A percentile compares a stretch with the other conserved stretches of the same genome.
Evolutionary conservation across 2,329 filamentous ascomycete genomes (phyloP).

Genomic region (Xylariales sp.): DNA sequence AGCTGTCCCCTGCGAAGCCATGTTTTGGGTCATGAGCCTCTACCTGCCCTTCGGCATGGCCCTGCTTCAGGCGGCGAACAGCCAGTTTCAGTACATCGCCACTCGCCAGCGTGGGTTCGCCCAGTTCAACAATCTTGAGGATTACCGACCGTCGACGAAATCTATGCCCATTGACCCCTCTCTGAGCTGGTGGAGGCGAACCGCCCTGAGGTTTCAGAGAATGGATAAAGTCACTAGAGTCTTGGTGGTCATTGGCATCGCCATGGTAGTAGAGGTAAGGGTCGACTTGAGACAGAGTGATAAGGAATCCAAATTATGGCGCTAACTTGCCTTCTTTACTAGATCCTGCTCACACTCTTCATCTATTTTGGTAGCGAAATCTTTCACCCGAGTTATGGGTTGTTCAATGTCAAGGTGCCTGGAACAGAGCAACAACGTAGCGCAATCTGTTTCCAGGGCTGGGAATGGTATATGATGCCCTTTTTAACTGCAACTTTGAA

Average conservation of each 20-base stretch:
- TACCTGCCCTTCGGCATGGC: constrained; percentile 62
- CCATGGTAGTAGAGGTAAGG: constrained; percentile 52
- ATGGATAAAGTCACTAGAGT: constrained; percentile 45
- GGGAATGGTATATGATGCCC: constrained; percentile 54
- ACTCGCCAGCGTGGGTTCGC: constrained; percentile 45
- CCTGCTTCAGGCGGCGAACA: constrained; percentile 61
- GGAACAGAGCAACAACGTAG: constrained; percentile 46
- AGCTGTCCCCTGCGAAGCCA: constrained; percentile 43
- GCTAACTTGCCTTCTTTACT: constrained; percentile 10
- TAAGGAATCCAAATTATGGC: not conserved
- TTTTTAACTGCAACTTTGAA: too few species aligned
- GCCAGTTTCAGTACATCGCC: constrained; percentile 55
- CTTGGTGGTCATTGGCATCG: constrained; percentile 44
- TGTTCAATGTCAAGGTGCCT: constrained; percentile 56
- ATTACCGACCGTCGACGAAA: constrained; percentile 11
- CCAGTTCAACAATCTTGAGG: constrained; percentile 15
- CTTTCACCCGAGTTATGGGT: constrained; percentile 58
- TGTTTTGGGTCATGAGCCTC: constrained; percentile 65
- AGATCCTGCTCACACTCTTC: constrained; percentile 55
- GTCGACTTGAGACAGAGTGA: not conserved
- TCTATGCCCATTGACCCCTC: constrained; percentile 19
- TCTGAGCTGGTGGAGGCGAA: constrained; percentile 9
- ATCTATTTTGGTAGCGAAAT: constrained; percentile 62
- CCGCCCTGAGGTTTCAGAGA: constrained; percentile 28
- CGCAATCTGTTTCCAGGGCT: constrained; percentile 42